Percentiles rank a stretch among this genome's conserved stretches.
Evolutionary conservation across 257 asterid genomes (phyloP).

Genomic region (Primulina tabacum): DNA sequence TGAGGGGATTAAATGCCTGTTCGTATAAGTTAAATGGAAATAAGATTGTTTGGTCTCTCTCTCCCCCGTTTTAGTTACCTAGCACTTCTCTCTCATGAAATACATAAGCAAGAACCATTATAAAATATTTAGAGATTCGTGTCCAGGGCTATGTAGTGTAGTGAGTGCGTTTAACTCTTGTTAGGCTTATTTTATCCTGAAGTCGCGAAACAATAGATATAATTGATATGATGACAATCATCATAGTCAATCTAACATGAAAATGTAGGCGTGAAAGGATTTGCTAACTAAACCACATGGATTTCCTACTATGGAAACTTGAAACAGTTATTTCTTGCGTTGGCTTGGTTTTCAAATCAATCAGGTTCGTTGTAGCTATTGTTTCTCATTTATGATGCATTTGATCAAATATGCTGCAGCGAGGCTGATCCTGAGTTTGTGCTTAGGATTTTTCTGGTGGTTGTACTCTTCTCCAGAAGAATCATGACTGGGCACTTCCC

Average conservation of each 20-base stretch:
- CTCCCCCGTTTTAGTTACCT: too few relatives aligned
- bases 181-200: too few relatives aligned
- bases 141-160: too few relatives aligned
- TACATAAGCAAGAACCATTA: too few relatives aligned
- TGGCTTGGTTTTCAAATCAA: neutral
- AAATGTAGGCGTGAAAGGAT: neutral
- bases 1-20: too few relatives aligned
- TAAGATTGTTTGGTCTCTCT: too few relatives aligned
- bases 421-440: slow-evolving; percentile 6
- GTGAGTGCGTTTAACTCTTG: too few relatives aligned
- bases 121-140: too few relatives aligned
- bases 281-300: neutral
- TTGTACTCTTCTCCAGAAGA: slow-evolving; percentile 7
- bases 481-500: slow-evolving; percentile 8
- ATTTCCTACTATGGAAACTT: neutral
- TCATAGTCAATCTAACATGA: neutral
- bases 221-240: too few relatives aligned
- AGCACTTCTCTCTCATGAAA: too few relatives aligned
- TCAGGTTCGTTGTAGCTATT: neutral
- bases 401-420: slow-evolving; percentile 2
- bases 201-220: too few relatives aligned
- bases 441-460: neutral
- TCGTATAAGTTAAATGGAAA: too few relatives aligned
- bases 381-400: neutral
- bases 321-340: neutral